Percentiles rank a stretch among this genome's conserved stretches.
Evolutionary conservation across 2,329 filamentous ascomycete species (phyloP).

Genomic region (Sporothrix brasiliensis): DNA sequence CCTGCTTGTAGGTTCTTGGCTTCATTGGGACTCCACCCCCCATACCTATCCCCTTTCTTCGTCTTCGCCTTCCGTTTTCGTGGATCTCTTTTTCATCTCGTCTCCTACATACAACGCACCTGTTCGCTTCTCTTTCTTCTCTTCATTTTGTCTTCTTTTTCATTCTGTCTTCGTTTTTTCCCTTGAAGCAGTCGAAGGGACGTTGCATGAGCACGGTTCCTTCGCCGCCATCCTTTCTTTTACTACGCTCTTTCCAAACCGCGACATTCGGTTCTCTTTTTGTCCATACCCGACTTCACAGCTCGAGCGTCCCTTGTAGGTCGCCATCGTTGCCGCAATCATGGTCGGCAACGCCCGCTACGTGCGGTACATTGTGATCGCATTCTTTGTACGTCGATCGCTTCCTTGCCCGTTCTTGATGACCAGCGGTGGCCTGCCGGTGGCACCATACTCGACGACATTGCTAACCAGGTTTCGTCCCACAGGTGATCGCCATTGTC

Average conservation of each 20-base stretch:
- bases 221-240: background rate
- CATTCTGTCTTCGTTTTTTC: background rate
- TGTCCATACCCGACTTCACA: background rate
- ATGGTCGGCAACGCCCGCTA: constrained; percentile 73
- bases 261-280: constrained; percentile 1
- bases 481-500: constrained; percentile 68
- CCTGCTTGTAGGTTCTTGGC: constrained; percentile 27
- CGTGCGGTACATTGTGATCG: constrained; percentile 76
- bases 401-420: background rate
- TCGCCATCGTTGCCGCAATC: constrained; percentile 29
- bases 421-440: background rate
- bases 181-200: constrained; percentile 17
- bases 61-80: constrained; percentile 26
- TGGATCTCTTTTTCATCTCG: constrained; percentile 29
- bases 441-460: background rate
- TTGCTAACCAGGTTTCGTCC: constrained; percentile 12
- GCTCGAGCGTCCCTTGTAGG: constrained; percentile 26
- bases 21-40: constrained; percentile 17
- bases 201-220: constrained; percentile 9
- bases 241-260: background rate
- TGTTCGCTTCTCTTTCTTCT: constrained; percentile 12
- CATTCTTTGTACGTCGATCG: constrained; percentile 69
- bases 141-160: background rate
- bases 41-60: constrained; percentile 24
- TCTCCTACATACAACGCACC: constrained; percentile 23